Conservation (phyloP, 805 yeast genomes). For the Wickerhamiella lipophila region DNA sequence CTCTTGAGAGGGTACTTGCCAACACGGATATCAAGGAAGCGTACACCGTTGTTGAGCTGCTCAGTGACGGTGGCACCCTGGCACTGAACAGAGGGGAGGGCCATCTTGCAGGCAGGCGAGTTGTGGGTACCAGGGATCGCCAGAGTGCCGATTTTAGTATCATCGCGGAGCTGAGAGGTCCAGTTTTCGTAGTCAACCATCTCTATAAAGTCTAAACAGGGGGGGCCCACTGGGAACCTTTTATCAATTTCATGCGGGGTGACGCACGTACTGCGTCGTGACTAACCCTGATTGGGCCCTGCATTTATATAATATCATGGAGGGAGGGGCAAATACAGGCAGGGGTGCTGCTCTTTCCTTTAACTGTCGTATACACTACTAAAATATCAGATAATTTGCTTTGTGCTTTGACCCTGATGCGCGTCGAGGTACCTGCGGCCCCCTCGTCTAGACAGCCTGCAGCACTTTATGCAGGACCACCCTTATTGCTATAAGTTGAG, state of each 20-base stretch:
- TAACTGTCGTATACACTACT: too few relatives aligned
- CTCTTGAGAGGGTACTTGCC: constrained; percentile 14
- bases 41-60: constrained; percentile 60
- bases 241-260: neutral
- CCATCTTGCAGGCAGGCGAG: constrained; percentile 57
- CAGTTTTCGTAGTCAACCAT: constrained; percentile 29
- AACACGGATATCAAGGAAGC: constrained; percentile 57
- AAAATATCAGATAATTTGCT: too few relatives aligned
- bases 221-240: neutral
- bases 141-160: constrained; percentile 39
- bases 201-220: neutral
- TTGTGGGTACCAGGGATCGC: constrained; percentile 81
- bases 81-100: constrained; percentile 66
- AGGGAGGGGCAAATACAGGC: too few relatives aligned
- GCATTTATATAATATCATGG: neutral
- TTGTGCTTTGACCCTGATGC: too few relatives aligned
- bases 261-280: neutral
- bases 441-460: too few relatives aligned
- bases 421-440: too few relatives aligned
- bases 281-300: neutral
- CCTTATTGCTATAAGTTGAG: too few relatives aligned
- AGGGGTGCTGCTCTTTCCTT: too few relatives aligned
- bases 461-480: too few relatives aligned
- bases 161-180: constrained; percentile 43
- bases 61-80: constrained; percentile 48